Evolutionary conservation across 257 asterid genomes (phyloP), one percentile per base, ranked within the genome.

Genomic region (Salvia miltiorrhiza): DNA sequence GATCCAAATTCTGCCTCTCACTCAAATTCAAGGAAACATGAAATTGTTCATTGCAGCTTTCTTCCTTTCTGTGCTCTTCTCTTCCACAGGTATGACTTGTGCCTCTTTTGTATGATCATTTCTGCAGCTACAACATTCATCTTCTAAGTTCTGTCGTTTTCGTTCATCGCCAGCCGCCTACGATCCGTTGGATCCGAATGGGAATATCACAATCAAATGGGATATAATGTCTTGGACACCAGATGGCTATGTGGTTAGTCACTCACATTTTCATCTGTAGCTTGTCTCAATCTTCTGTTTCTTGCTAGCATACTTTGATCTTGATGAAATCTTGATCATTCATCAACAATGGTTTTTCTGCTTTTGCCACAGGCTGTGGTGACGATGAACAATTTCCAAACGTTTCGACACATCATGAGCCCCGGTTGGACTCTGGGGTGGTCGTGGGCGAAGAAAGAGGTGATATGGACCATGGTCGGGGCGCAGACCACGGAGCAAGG

Each of bases 201-300:
- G 98, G 57, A 90, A 93, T 81, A 83, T 93, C 70, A 93, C 98
- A 9, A 87, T 93, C 81, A 93, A 84, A 85, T 93, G 98, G 98
- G 98, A 93, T 65, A 58, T 93, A 8, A 83, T 90, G 90, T 81
- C 95, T 26, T 93, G 98, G 98, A 88, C 96, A 43, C 85, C 95
- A 10, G 98, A 93, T 76, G 98, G 98, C 58, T 93, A 88, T 72
- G 96, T 88, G 80, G 98, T 93, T 20, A 43, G 93, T 74, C 17
- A 17, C 30, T 1, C 19, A 54, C 14, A 3, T 0, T 59, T 28
- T 40, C 26, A 39, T 4, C 40, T 21, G 8, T 7, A 28, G 10
- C 67, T 62, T 40, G 35, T 72, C 45, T 41, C 35, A 28, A 26
- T 11, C 26, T 63, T 19, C 50, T 45, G 30, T 20, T 21, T 33